Evolutionary conservation across 257 asterid genomes (phyloP).

Genomic region (Solanum pennellii): DNA sequence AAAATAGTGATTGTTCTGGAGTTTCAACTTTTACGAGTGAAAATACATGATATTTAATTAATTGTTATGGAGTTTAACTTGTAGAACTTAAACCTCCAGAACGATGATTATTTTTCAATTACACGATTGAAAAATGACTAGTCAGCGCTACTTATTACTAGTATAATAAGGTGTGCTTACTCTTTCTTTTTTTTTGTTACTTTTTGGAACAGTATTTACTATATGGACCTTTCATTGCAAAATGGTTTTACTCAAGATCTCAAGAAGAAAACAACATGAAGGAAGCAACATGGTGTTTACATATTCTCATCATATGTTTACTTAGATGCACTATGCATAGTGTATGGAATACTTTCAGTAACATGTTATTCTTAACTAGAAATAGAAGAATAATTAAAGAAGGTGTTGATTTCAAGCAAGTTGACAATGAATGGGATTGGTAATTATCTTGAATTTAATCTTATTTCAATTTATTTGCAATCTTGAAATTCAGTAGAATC

Average conservation of each 20-base stretch:
- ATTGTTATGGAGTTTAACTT: neutral
- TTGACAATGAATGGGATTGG: slow-evolving; percentile 89
- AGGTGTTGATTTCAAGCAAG: slow-evolving; percentile 77
- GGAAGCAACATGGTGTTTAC: slow-evolving; percentile 41
- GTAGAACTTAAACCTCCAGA: neutral
- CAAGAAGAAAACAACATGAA: slow-evolving; percentile 20
- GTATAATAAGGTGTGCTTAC: neutral
- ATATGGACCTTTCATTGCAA: slow-evolving; percentile 55
- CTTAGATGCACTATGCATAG: slow-evolving; percentile 38
- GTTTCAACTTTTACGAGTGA: neutral
- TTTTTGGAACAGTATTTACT: slow-evolving; percentile 33
- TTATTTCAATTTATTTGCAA: too few species aligned
- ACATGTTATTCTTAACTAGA: slow-evolving; percentile 61
- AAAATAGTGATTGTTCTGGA: neutral
- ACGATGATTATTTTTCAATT: neutral
- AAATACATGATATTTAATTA: neutral
- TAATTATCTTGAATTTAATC: neutral
- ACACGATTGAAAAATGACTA: neutral
- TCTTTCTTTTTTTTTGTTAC: neutral
- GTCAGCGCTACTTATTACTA: neutral
- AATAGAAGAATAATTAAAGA: slow-evolving; percentile 51
- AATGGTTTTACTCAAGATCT: slow-evolving; percentile 37
- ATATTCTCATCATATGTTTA: slow-evolving; percentile 39
- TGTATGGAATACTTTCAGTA: slow-evolving; percentile 44
- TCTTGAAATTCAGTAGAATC: neutral